Evolutionary conservation across 495 filamentous ascomycete species (phyloP).

Genomic region (Penicillium coprophilum): DNA sequence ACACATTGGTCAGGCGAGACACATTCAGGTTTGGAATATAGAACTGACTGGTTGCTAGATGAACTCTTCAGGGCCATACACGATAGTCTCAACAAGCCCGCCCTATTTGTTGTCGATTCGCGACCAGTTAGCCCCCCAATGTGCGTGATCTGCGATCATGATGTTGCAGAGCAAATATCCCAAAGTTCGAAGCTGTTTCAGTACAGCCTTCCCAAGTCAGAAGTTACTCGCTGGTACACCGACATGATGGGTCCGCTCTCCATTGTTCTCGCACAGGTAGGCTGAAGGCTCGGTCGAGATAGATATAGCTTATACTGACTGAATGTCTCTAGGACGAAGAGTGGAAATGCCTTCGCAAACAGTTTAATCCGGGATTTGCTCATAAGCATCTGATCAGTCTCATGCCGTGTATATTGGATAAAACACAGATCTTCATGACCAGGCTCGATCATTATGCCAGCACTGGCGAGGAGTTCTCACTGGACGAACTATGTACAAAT

Average conservation of each 20-base stretch:
- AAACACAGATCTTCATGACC: constrained; percentile 31
- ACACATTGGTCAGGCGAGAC: background rate
- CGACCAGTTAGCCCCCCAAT: constrained; percentile 32
- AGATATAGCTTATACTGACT: background rate
- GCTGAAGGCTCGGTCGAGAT: background rate
- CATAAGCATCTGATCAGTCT: constrained; percentile 36
- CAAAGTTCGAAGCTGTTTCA: constrained; percentile 36
- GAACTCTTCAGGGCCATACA: background rate
- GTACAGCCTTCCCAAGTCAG: constrained; percentile 46
- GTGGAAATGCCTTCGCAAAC: constrained; percentile 40
- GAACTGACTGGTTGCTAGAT: background rate
- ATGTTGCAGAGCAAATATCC: constrained; percentile 32
- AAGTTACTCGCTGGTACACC: constrained; percentile 21
- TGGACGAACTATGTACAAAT: constrained; percentile 18
- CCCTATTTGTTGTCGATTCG: constrained; percentile 31
- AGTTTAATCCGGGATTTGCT: constrained; percentile 43
- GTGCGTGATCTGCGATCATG: constrained; percentile 18
- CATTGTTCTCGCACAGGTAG: constrained; percentile 1
- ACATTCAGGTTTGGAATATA: too few relatives aligned
- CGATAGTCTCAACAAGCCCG: constrained; percentile 6
- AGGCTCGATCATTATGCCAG: constrained; percentile 27
- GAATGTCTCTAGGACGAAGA: constrained; percentile 18
- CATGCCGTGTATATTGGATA: constrained; percentile 37
- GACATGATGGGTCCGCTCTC: background rate
- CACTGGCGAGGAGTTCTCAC: constrained; percentile 22